Evolutionary conservation across 352 stramenopile species (phyloP).

Genomic region (Phytophthora rubi): DNA sequence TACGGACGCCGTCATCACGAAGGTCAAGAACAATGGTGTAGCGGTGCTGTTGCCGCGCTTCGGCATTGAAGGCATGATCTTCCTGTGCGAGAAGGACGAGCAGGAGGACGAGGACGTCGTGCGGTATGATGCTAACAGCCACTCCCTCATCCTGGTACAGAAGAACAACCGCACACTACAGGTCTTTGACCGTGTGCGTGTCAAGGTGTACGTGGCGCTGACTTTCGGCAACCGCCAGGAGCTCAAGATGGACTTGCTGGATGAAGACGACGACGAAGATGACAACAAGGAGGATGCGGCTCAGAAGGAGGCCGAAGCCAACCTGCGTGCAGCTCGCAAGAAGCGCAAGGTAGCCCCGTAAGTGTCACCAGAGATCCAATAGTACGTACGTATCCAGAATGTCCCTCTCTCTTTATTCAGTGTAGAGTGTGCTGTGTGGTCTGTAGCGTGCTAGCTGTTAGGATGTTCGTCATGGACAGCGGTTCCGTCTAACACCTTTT

Average conservation of each 20-base stretch:
- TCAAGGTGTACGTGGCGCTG: constrained; percentile 81
- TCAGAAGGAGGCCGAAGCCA: constrained; percentile 42
- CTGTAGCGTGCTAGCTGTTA: too few relatives aligned
- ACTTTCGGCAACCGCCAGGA: constrained; percentile 86
- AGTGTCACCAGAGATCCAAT: constrained; percentile 16
- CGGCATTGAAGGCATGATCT: constrained; percentile 98
- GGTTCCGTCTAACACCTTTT: not conserved
- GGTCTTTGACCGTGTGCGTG: constrained; percentile 82
- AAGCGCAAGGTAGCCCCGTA: constrained; percentile 44
- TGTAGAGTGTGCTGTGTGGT: too few relatives aligned
- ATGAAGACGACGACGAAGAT: constrained; percentile 43
- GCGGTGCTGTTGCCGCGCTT: constrained; percentile 97
- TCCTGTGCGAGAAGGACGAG: constrained; percentile 83
- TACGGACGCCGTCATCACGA: constrained; percentile 94
- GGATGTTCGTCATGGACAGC: not conserved
- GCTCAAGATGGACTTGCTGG: constrained; percentile 83
- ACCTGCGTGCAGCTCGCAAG: constrained; percentile 33
- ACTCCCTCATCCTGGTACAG: constrained; percentile 70
- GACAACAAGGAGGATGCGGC: constrained; percentile 22
- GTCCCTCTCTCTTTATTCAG: not conserved
- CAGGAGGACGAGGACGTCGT: constrained; percentile 64
- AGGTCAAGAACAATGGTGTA: constrained; percentile 95
- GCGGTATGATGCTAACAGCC: constrained; percentile 53
- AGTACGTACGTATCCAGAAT: constrained; percentile 15
- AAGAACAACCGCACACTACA: constrained; percentile 59